Conservation (phyloP, 768 basidiomycete genomes). For the Rhizopogon sp. region DNA sequence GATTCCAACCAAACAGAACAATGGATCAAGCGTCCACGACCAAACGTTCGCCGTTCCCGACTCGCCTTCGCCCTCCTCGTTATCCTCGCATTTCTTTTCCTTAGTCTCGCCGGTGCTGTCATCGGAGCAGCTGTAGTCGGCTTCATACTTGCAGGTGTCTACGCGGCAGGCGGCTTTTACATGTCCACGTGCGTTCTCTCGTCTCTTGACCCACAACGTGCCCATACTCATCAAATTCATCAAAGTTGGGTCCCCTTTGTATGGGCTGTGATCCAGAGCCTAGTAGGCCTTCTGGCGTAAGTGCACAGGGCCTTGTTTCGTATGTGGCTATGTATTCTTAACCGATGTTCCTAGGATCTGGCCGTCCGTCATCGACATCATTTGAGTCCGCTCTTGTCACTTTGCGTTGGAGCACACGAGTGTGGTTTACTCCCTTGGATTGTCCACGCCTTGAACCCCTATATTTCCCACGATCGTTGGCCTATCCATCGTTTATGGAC, state of each 20-base stretch:
- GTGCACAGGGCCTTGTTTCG: slow-evolving; percentile 5
- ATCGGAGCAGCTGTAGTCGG: slow-evolving; percentile 34
- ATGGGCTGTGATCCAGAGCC: slow-evolving; percentile 35
- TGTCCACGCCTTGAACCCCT: neutral
- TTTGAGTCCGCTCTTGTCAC: slow-evolving; percentile 14
- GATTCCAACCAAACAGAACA: slow-evolving; percentile 1
- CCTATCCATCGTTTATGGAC: neutral
- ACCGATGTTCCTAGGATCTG: slow-evolving; percentile 28
- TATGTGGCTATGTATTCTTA: neutral
- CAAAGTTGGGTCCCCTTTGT: slow-evolving; percentile 39
- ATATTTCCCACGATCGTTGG: neutral
- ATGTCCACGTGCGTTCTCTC: slow-evolving; percentile 35
- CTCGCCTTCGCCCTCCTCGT: slow-evolving; percentile 36
- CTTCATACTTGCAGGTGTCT: slow-evolving; percentile 35
- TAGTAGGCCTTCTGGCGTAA: slow-evolving; percentile 36
- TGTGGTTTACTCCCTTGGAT: neutral
- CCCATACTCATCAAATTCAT: neutral
- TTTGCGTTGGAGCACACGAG: neutral
- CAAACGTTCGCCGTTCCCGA: slow-evolving; percentile 33
- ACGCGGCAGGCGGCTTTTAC: slow-evolving; percentile 30
- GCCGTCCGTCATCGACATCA: slow-evolving; percentile 38
- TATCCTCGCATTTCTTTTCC: slow-evolving; percentile 28
- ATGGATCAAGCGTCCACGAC: slow-evolving; percentile 13
- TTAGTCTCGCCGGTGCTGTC: slow-evolving; percentile 33
- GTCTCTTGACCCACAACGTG: neutral